A percentile compares a stretch with the other conserved stretches of the same genome.
Evolutionary conservation across 257 asterid species (phyloP).

Genomic region (Echites panduratus): DNA sequence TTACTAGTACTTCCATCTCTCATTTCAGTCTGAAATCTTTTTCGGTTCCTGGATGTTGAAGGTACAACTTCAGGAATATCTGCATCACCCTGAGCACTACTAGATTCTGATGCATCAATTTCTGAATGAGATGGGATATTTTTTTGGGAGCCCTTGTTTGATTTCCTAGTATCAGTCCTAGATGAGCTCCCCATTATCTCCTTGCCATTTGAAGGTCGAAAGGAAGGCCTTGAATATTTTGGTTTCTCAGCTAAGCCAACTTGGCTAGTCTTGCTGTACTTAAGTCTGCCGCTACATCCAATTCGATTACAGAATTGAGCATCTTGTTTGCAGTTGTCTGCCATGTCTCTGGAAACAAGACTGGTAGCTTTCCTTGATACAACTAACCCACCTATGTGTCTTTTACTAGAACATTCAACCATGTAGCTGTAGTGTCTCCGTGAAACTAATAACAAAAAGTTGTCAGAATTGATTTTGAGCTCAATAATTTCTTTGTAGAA

Average conservation of each 20-base stretch:
- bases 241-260: conserved; percentile 38
- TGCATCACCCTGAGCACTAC: conserved; percentile 23
- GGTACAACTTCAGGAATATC: conserved; percentile 18
- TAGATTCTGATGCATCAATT: conserved; percentile 32
- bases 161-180: conserved; percentile 24
- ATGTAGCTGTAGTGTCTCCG: conserved; percentile 7
- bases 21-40: conserved; percentile 17
- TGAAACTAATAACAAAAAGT: not conserved
- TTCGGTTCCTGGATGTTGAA: conserved; percentile 18
- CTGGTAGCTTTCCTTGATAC: conserved; percentile 32
- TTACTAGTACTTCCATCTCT: conserved; percentile 26
- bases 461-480: not conserved
- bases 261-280: conserved; percentile 32
- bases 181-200: conserved; percentile 36
- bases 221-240: conserved; percentile 32
- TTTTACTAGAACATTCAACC: conserved; percentile 47
- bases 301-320: conserved; percentile 65
- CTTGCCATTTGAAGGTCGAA: conserved; percentile 37
- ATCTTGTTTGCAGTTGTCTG: conserved; percentile 32
- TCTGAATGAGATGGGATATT: conserved; percentile 28
- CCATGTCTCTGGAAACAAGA: conserved; percentile 27
- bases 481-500: not conserved
- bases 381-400: conserved; percentile 27
- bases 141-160: conserved; percentile 27
- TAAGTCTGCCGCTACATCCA: conserved; percentile 76